Conservation (phyloP, 805 yeast genomes). For the Nakazawaea anatomiae region DNA sequence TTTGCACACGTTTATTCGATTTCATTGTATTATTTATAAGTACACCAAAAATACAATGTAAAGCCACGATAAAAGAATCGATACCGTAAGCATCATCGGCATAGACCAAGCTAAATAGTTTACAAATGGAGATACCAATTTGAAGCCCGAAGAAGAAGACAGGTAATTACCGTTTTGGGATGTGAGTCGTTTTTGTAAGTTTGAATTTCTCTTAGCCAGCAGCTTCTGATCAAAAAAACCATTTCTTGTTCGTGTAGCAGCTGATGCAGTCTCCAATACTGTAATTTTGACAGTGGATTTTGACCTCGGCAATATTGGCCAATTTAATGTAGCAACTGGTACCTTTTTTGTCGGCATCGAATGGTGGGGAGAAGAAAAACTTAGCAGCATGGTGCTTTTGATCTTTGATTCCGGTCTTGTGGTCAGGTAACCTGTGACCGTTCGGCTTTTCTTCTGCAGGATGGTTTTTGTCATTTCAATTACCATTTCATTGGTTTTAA, state of each 20-base stretch:
- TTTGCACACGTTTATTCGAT: too few relatives aligned
- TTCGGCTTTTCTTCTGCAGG: neutral
- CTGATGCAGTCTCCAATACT: neutral
- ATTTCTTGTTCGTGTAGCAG: neutral
- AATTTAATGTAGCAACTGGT: neutral
- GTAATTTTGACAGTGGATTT: neutral
- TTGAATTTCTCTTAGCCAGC: constrained; percentile 1
- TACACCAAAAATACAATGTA: too few relatives aligned
- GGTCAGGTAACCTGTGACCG: neutral
- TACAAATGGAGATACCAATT: too few relatives aligned
- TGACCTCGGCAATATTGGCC: neutral
- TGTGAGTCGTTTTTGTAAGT: neutral
- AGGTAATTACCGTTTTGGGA: neutral
- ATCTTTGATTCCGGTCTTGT: neutral
- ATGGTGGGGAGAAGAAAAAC: neutral
- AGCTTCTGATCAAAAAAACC: constrained; percentile 4
- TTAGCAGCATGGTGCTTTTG: neutral
- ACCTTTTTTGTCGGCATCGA: neutral
- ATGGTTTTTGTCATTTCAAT: neutral
- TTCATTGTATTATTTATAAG: too few relatives aligned
- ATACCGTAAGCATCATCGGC: too few relatives aligned
- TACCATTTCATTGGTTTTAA: neutral
- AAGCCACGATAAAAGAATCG: too few relatives aligned
- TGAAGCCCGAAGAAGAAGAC: neutral
- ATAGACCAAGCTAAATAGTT: too few relatives aligned